phyloP scores from a whole-genome alignment of 257 asterid species.

The Solanum gracilifrons region DNA sequence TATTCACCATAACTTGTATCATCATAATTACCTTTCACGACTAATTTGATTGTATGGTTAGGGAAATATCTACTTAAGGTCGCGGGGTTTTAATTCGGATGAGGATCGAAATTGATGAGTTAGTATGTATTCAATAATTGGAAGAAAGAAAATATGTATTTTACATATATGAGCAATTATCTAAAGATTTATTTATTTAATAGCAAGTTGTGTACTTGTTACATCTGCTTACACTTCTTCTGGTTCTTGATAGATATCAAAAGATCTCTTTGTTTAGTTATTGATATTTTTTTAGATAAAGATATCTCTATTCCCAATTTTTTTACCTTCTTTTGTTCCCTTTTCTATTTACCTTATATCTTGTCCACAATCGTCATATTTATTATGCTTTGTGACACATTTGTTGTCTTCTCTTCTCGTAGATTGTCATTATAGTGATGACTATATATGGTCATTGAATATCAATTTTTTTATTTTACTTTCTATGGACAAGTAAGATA shows the following conservation, averaged over 20 bases:
- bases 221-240: not conserved
- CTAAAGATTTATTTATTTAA: too few relatives aligned
- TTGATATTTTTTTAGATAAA: not conserved
- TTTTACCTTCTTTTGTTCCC: not conserved
- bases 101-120: not conserved
- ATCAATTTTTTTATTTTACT: too few relatives aligned
- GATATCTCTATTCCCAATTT: not conserved
- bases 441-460: not conserved
- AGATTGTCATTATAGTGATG: not conserved
- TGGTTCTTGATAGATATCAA: not conserved
- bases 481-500: not conserved
- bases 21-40: too few relatives aligned
- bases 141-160: too few relatives aligned
- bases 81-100: too few relatives aligned
- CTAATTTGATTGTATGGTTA: not conserved
- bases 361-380: too few relatives aligned
- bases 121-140: too few relatives aligned
- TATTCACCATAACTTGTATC: not conserved
- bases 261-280: too few relatives aligned
- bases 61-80: not conserved
- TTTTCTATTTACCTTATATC: too few relatives aligned
- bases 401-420: not conserved
- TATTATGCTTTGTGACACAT: not conserved
- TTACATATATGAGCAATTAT: too few relatives aligned
- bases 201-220: too few relatives aligned